phyloP scores from a whole-genome alignment of 768 basidiomycete genomes.

The Boletellus ananiceps region DNA sequence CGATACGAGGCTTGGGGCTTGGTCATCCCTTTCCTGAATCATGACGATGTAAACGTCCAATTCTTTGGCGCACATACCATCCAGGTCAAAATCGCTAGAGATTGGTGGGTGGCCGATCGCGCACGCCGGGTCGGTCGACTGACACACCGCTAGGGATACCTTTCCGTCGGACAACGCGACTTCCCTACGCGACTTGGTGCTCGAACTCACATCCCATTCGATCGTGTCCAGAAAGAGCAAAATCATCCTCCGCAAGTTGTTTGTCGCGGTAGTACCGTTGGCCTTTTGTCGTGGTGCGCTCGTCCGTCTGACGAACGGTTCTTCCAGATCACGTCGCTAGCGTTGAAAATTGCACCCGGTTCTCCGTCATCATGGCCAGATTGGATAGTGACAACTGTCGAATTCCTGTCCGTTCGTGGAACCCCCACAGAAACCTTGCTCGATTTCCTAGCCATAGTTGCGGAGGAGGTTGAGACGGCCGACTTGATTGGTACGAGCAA shows the following conservation, averaged over 20 bases:
- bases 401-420: conserved; percentile 55
- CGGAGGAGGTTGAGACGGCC: conserved; percentile 74
- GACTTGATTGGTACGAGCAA: conserved; percentile 70
- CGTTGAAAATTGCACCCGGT: conserved; percentile 62
- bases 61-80: conserved; percentile 95
- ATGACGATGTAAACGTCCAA: conserved; percentile 77
- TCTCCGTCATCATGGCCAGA: conserved; percentile 63
- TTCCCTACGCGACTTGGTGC: conserved; percentile 58
- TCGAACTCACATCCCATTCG: conserved; percentile 66
- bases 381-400: conserved; percentile 67
- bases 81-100: conserved; percentile 89
- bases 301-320: conserved; percentile 5
- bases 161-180: conserved; percentile 61
- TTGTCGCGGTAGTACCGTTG: conserved; percentile 61
- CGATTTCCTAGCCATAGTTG: conserved; percentile 77
- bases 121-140: not conserved
- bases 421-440: conserved; percentile 57
- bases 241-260: conserved; percentile 81
- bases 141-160: conserved; percentile 51
- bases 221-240: conserved; percentile 55
- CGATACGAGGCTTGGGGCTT: conserved; percentile 80
- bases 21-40: conserved; percentile 68
- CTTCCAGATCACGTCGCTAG: conserved; percentile 59
- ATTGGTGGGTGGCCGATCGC: conserved; percentile 57
- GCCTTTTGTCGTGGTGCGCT: not conserved